Evolutionary conservation across 495 filamentous ascomycete species (phyloP), one percentile per base, ranked within the genome.

Genomic region (Tuber melanosporum): DNA sequence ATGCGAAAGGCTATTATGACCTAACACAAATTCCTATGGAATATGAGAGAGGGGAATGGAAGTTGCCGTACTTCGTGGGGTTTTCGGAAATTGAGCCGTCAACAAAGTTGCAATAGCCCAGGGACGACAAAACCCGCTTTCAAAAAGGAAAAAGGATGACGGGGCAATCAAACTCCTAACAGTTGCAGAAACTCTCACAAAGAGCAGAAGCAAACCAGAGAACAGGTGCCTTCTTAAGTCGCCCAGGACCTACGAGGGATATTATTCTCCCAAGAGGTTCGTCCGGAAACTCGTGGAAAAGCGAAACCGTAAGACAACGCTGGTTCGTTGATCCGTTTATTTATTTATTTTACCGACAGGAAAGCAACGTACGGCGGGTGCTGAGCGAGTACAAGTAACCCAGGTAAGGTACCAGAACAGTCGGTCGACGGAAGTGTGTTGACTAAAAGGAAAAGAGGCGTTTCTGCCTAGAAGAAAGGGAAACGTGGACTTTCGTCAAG

Each of bases 181-280:
- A 77, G 78, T 71, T 78, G 73, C 75, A 75, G 71, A 78, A 73
- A 69, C 77, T 75, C 77, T 76, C 78, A 80, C 78, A 80, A 80
- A 80, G 77, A 74, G 73, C 77, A 75, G 42, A 71, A 77, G 71
- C 46, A 77, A 47, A 71, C 71, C 71, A 71, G 45, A 79, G 57
- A 73, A 74, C 71, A 76, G 73, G 43, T 72, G 73, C 62, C 79
- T 73, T 57, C 78, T 79, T 79, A 66, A 66, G 57, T 79, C 49
- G 71, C 77, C 76, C 77, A 74, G 73, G 73, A 80, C 73, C 73
- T 80, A 39, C 75, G 75, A 57, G 73, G 70, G 62, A 79, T 72
- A 47, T 42, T 71, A 44, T 66, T 66, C 45, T 49, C 71, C 41
- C 62, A 66, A 76, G 70, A 36, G 49, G 44, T 52, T 47, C 47